Evolutionary conservation across 176 grass and related monocot species (phyloP), one percentile per base, ranked within the genome.

Genomic region (Hyparrhenia diplandra): DNA sequence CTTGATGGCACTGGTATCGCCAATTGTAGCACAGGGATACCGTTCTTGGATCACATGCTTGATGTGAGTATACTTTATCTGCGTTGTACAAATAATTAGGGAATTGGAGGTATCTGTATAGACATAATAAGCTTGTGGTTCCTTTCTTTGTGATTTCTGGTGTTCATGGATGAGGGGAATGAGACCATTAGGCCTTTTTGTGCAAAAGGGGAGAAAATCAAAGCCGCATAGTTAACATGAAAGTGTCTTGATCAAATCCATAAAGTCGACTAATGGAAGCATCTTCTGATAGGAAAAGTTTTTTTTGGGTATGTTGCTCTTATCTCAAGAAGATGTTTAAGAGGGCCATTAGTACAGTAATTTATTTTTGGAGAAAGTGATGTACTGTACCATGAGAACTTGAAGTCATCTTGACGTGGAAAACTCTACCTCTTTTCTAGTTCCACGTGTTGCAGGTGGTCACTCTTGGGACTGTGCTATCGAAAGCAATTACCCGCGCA

Each of bases 21-120:
- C 0, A 57, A 91, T 5, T 94, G 86, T 55, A 89, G 41, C 75
- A 98, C 95, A 36, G 92, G 92, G 74, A 95, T 98, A 81, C 90
- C 90, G 3, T 98, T 98, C 84, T 37, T 95, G 84, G 95, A 98
- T 84, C 95, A 98, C 77, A 98, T 98, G 95, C 82, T 98, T 29
- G 95, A 95, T 86, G 95, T 98, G 65, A 88, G 86, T 80, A 71
- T 54, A 10, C 6, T 69, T 70, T 69, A 7, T 37, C 77, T 24
- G 13, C 75, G 12, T 30, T 79, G 30, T 4, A 17, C 30, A n/a
- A 10, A 43, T 34, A 64, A 46, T 72, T 29, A 73, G 16, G 25
- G 49, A 52, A 64, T 32, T 8, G 21, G 36, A 20, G 14, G 42
- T 27, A 61, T 39, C 10, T 74, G 18, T 51, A 11, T 9, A 52